phyloP scores from a whole-genome alignment of 1,139 yeast species.

The Yamadazyma buinensis region DNA sequence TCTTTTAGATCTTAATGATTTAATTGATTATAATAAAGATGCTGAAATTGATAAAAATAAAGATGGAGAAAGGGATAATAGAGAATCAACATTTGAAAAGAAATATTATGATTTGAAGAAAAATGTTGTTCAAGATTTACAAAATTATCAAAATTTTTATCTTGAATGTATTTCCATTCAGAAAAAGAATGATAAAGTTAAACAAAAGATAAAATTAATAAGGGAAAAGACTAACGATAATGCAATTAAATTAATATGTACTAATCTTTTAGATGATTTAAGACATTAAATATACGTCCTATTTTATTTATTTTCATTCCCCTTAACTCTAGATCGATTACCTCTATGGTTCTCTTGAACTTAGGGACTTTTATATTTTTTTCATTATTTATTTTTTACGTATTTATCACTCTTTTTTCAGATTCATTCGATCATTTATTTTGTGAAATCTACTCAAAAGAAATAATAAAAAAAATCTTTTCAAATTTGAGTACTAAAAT shows the following conservation, averaged over 20 bases:
- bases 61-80: background rate
- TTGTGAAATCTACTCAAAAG: no score
- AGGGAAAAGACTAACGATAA: constrained; percentile 21
- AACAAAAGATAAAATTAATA: constrained; percentile 19
- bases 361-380: no score
- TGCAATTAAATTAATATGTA: constrained; percentile 21
- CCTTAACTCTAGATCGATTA: no score
- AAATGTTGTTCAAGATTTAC: constrained; percentile 30
- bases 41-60: constrained; percentile 4
- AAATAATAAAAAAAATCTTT: no score
- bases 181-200: constrained; percentile 19
- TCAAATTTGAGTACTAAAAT: no score
- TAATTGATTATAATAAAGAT: constrained; percentile 18
- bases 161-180: constrained; percentile 38
- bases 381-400: no score
- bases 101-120: constrained; percentile 28
- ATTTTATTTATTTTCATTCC: no score
- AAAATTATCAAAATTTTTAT: constrained; percentile 27
- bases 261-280: constrained; percentile 21
- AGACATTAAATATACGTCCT: constrained; percentile 3
- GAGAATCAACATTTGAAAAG: constrained; percentile 3
- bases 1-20: constrained; percentile 19
- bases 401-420: no score
- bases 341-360: no score
- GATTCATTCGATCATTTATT: no score